Conservation (phyloP, 2,329 filamentous ascomycete genomes). For the Nemania serpens region DNA sequence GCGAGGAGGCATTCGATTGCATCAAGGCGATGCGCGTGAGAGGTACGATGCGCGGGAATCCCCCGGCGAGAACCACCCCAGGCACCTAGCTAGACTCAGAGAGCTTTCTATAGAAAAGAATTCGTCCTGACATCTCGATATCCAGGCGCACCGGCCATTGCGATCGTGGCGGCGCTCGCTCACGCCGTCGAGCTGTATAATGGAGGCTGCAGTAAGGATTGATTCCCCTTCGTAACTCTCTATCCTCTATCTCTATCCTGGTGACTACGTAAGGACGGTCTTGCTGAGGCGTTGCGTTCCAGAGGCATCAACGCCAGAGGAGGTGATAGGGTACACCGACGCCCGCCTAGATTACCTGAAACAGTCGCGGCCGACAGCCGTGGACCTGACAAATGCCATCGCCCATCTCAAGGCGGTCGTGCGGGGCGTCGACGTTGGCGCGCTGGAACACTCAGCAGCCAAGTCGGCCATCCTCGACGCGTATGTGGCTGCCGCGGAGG, state of each 20-base stretch:
- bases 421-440: slow-evolving; percentile 51
- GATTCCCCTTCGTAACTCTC: background rate
- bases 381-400: slow-evolving; percentile 91
- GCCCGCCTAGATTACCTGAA: slow-evolving; percentile 84
- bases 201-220: slow-evolving; percentile 50
- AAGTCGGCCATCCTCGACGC: slow-evolving; percentile 64
- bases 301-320: slow-evolving; percentile 50
- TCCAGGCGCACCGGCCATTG: slow-evolving; percentile 85
- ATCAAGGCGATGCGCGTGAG: slow-evolving; percentile 80
- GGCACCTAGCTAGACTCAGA: too few species aligned
- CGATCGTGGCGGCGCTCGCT: slow-evolving; percentile 91
- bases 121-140: background rate
- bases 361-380: slow-evolving; percentile 88
- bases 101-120: background rate
- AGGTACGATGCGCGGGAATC: slow-evolving; percentile 46
- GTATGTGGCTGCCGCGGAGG: slow-evolving; percentile 81
- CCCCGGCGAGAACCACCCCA: background rate
- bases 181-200: slow-evolving; percentile 82
- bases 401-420: slow-evolving; percentile 73
- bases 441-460: slow-evolving; percentile 45
- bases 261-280: background rate
- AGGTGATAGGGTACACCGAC: slow-evolving; percentile 73
- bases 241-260: background rate
- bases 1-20: slow-evolving; percentile 78
- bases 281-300: slow-evolving; percentile 1